Conservation (phyloP, 768 basidiomycete species). For the Rhizopogon salebrosus region DNA sequence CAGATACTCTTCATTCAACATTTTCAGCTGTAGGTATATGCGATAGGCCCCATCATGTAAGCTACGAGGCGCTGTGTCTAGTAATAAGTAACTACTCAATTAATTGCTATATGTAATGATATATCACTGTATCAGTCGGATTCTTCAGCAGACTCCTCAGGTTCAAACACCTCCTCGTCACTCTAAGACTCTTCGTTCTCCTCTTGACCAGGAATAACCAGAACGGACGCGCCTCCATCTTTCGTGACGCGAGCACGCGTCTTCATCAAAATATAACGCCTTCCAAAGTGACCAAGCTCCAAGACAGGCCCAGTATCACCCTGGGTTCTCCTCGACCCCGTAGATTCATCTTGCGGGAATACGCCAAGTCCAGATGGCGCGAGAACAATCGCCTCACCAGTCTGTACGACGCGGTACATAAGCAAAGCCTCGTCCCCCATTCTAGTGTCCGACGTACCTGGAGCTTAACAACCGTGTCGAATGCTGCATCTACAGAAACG, state of each 20-base stretch:
- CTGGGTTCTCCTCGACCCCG: conserved; percentile 12
- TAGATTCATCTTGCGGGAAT: conserved; percentile 11
- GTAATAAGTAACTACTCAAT: not conserved
- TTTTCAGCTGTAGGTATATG: not conserved
- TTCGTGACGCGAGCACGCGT: conserved; percentile 46
- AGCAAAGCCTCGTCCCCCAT: not conserved
- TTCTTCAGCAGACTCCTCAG: not conserved
- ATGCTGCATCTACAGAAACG: conserved; percentile 44
- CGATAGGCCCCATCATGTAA: not conserved
- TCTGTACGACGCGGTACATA: conserved; percentile 29
- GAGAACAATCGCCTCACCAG: conserved; percentile 60
- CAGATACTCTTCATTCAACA: too few species aligned
- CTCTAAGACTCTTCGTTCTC: not conserved
- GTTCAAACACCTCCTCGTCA: not conserved
- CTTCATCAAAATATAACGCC: conserved; percentile 46
- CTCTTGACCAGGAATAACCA: conserved; percentile 16
- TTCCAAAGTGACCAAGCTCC: conserved; percentile 33
- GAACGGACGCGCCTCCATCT: conserved; percentile 52
- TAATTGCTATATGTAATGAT: too few species aligned
- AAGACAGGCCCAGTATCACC: not conserved
- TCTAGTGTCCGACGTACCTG: conserved; percentile 33
- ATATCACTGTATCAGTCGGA: not conserved
- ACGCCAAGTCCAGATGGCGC: conserved; percentile 48
- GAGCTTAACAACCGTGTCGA: conserved; percentile 51
- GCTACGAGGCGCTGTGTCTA: not conserved